phyloP scores from a whole-genome alignment of 768 basidiomycete genomes.

The Tulasnella sp. region DNA sequence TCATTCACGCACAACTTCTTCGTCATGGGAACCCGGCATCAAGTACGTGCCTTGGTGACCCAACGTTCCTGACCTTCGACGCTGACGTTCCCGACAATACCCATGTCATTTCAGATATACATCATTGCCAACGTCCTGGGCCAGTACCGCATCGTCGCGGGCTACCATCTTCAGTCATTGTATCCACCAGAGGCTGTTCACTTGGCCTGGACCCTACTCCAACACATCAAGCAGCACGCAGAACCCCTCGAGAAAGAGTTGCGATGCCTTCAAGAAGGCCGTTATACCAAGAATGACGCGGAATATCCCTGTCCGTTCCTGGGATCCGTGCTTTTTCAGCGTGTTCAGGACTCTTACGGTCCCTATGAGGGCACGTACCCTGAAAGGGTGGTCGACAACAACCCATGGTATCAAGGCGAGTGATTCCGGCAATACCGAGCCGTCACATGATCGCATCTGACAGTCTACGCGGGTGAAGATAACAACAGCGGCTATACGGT shows the following conservation, averaged over 20 bases:
- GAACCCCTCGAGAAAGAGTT: not conserved
- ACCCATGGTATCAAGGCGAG: not conserved
- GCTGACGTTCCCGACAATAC: not conserved
- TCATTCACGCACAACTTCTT: not conserved
- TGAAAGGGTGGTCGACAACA: not conserved
- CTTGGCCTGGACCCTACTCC: not conserved
- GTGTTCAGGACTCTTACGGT: not conserved
- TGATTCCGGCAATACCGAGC: not conserved
- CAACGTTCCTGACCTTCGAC: not conserved
- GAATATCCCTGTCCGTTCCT: not conserved
- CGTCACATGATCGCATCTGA: no score
- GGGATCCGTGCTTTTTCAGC: not conserved
- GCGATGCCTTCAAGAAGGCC: not conserved
- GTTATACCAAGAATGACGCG: not conserved
- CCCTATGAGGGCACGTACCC: not conserved
- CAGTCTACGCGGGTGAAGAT: not conserved
- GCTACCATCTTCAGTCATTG: not conserved
- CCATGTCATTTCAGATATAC: not conserved
- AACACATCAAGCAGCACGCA: not conserved
- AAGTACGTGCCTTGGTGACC: not conserved
- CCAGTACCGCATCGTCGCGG: not conserved
- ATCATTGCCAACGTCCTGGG: not conserved
- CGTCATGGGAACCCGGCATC: not conserved
- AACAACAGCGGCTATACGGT: conserved; percentile 6
- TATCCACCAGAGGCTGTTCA: not conserved